A percentile compares a stretch with the other conserved stretches of the same genome.
These are phyloP conservation scores for Dendrobium nobile DNA, from an alignment of 106 monocot genomes.

Conservation along the genomic window DNA sequence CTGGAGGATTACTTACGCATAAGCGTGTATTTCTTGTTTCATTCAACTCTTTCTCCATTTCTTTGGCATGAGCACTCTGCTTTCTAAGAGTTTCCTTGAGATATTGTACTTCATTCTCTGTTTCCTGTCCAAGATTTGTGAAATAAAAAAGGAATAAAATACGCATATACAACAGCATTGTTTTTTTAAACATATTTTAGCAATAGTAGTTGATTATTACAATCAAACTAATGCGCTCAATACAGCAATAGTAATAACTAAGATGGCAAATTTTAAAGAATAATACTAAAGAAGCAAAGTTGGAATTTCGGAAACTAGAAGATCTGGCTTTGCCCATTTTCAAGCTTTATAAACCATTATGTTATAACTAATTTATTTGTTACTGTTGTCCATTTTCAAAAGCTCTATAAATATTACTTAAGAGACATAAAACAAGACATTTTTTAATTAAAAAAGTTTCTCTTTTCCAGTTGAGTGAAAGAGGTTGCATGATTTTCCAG, in stretches of 20 bases:
- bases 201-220: background rate
- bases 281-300: background rate
- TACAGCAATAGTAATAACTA: background rate
- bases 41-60: conserved; percentile 33
- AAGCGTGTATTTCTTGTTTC: conserved; percentile 24
- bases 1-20: conserved; percentile 14
- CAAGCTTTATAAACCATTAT: too few relatives aligned
- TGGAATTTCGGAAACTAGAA: background rate
- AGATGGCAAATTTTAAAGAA: background rate
- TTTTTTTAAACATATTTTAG: background rate
- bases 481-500: background rate
- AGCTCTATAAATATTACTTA: too few relatives aligned
- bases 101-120: conserved; percentile 30
- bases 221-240: background rate
- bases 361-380: too few relatives aligned
- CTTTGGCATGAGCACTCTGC: conserved; percentile 14
- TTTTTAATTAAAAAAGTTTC: too few relatives aligned
- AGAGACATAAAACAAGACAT: too few relatives aligned
- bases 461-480: too few relatives aligned
- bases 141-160: background rate
- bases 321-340: background rate
- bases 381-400: too few relatives aligned
- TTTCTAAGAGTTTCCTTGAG: conserved; percentile 24
- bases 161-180: background rate
- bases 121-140: conserved; percentile 23